Evolutionary conservation across 2,329 filamentous ascomycete genomes (phyloP).

Genomic region (Trichoderma aggressivum): DNA sequence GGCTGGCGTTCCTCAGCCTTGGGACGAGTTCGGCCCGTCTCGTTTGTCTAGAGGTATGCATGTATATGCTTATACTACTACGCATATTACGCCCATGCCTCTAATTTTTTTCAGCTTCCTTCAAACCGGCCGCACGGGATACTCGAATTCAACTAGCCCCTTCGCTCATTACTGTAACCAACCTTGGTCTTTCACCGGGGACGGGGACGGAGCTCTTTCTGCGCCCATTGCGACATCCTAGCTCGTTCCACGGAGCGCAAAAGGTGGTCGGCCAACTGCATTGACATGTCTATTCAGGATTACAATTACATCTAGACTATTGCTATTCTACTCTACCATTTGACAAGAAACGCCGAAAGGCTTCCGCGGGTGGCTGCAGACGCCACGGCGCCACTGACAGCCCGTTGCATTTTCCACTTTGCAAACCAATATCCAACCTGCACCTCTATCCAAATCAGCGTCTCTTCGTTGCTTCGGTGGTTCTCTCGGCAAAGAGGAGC

Average conservation of each 20-base stretch:
- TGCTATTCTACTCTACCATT: neutral
- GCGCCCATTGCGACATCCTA: neutral
- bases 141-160: neutral
- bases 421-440: neutral
- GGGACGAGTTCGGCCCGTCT: slow-evolving; percentile 16
- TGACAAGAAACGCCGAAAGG: slow-evolving; percentile 15
- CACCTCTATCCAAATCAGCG: neutral
- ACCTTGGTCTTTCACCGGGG: neutral
- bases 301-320: slow-evolving; percentile 19
- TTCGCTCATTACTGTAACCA: neutral
- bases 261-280: neutral
- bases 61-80: neutral
- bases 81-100: neutral
- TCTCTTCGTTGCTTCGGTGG: neutral
- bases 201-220: neutral
- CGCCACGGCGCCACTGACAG: neutral
- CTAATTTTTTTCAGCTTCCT: neutral
- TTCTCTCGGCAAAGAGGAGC: neutral
- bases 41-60: neutral
- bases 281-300: neutral
- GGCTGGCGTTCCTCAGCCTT: slow-evolving; percentile 1
- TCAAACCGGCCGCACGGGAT: neutral
- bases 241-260: neutral
- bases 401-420: neutral
- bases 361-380: neutral